These are phyloP conservation scores for Alternaria alternata DNA, from an alignment of 2,329 filamentous ascomycete species.

Conservation along the genomic window DNA sequence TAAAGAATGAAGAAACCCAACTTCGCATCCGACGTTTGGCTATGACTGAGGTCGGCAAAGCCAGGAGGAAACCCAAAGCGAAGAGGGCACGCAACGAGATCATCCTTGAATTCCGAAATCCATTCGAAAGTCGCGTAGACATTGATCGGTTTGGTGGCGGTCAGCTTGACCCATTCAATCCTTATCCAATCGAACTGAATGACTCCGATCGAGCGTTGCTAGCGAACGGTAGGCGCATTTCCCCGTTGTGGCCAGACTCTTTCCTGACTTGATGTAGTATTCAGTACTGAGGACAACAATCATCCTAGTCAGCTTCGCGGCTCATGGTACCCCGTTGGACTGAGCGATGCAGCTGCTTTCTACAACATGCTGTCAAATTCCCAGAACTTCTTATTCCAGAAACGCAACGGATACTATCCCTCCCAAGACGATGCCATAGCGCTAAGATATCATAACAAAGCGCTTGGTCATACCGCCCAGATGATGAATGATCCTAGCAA, in stretches of 20 bases:
- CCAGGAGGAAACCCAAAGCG: slow-evolving; percentile 38
- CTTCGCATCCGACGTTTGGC: slow-evolving; percentile 44
- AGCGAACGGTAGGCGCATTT: slow-evolving; percentile 32
- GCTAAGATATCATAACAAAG: slow-evolving; percentile 33
- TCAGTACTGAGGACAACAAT: slow-evolving; percentile 24
- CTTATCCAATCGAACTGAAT: slow-evolving; percentile 39
- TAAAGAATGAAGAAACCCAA: slow-evolving; percentile 43
- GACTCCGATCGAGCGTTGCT: slow-evolving; percentile 31
- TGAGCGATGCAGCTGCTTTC: slow-evolving; percentile 32
- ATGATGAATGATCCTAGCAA: slow-evolving; percentile 31
- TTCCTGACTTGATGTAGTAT: slow-evolving; percentile 34
- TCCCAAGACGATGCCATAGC: slow-evolving; percentile 32
- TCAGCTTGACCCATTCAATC: slow-evolving; percentile 34
- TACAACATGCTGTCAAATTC: slow-evolving; percentile 40
- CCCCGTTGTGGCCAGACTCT: background rate
- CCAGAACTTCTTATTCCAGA: slow-evolving; percentile 35
- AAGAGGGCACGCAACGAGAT: slow-evolving; percentile 37
- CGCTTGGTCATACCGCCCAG: slow-evolving; percentile 27
- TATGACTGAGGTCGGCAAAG: slow-evolving; percentile 44
- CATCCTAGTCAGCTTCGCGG: slow-evolving; percentile 36
- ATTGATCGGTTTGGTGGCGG: slow-evolving; percentile 34
- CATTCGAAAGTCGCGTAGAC: slow-evolving; percentile 11
- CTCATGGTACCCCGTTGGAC: slow-evolving; percentile 39
- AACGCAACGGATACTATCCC: slow-evolving; percentile 27
- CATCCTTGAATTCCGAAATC: slow-evolving; percentile 35